Base-by-base conservation (phyloP, 177 flowering plant species). In the Vitis hybrid region DNA sequence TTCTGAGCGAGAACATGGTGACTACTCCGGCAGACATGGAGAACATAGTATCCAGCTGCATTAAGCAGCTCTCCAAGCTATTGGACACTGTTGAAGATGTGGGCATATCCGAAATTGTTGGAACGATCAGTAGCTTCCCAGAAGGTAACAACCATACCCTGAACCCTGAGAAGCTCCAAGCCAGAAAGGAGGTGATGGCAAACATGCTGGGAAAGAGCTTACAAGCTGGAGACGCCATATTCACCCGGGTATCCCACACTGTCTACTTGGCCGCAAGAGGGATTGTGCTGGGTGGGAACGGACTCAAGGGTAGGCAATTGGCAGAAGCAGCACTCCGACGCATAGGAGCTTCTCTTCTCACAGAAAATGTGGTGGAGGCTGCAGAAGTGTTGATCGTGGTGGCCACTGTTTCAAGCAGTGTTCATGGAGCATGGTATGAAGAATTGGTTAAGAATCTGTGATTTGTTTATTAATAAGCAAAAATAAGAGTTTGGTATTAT, bases 351-450 rank as follows among this genome's bases (percentile, higher is more conserved):
- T 60, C 75, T 14, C 54, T 62, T 65, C 78, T 86, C 2, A 35
- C 70, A 6, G 79, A 77, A 17, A 72, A 64, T 62, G 75, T 88
- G 51, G 68, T 74, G 54, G 82, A 78, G 59, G 79, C 74, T 12
- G 86, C 78, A 1, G 81, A 80, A n/a, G 81, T 75, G 24, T 65
- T 86, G 74, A 66, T 75, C 10, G 75, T 77, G 46, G 78, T 74
- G 57, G 84, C 85, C 1, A 65, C 64, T 1, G 82, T 83, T 13
- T 74, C 88, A 1, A 66, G 59, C 46, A 70, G 51, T 51, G 84
- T 88, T 58, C 92, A 88, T 70, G 81, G 90, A 11, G 82, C 85
- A 40, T 88, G 90, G 90, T 86, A 88, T 65, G 64, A 72, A 6
- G 52, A 62, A 32, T 18, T 79, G 59, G 27, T 60, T 52, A 72